Conservation (phyloP, 2,329 filamentous ascomycete genomes). For the Aspergillus phoenicis region DNA sequence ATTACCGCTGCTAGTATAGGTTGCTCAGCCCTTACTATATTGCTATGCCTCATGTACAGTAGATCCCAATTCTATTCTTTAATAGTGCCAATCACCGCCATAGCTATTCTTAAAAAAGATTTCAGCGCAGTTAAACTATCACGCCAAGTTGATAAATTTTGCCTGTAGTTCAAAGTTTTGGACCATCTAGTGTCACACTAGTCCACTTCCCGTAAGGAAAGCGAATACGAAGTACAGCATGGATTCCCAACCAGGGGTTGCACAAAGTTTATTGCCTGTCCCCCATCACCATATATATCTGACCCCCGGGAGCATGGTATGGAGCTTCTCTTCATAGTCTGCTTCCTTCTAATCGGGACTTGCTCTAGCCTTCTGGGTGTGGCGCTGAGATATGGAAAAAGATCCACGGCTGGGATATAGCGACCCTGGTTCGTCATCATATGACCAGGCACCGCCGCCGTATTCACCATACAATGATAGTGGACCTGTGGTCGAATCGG, state of each 20-base stretch:
- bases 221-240: neutral
- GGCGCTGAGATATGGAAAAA: neutral
- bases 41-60: too few species aligned
- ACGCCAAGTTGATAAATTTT: too few species aligned
- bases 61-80: too few species aligned
- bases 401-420: neutral
- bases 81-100: too few species aligned
- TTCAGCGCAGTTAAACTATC: too few species aligned
- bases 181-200: neutral
- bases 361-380: neutral
- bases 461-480: conserved; percentile 7
- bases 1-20: too few species aligned
- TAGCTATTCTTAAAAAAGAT: too few species aligned
- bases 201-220: neutral
- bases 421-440: neutral
- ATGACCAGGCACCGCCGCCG: conserved; percentile 1
- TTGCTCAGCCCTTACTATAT: too few species aligned
- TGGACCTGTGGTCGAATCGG: neutral
- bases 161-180: neutral
- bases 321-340: neutral
- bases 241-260: neutral
- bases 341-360: neutral
- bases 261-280: neutral
- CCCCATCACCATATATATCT: neutral
- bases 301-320: neutral